Evolutionary conservation across 2,329 filamentous ascomycete species (phyloP), one percentile per base, ranked within the genome.

Genomic region (Dichotomopilus funicola): DNA sequence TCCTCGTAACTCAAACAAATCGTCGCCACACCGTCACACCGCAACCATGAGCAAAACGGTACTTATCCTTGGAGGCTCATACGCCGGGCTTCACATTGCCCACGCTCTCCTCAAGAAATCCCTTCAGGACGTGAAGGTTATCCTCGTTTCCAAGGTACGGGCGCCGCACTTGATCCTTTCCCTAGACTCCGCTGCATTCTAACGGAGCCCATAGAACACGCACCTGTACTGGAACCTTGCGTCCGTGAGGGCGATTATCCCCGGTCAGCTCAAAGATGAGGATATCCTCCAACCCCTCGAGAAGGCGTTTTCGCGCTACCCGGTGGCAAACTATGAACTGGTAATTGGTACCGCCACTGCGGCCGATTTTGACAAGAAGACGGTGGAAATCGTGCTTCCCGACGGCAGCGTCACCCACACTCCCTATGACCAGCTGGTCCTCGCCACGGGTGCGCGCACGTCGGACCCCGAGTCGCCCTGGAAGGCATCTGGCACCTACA

Each of bases 201-300:
- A 52, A 12, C 6, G 12, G 36, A 37, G 35, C 13, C 59, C 31
- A 11, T 11, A 48, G 76, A 82, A 75, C 61, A 76, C 72, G 59
- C 78, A 83, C 62, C 78, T 83, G 61, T 83, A 75, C 71, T 82
- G 79, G 79, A 82, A 81, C 67, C 54, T 82, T 5, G 79, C 78
- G 33, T 74, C 80, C 1, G 75, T 81, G 44, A 77, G 80, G 47
- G 78, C 77, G 66, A 74, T 83, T 59, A 68, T 82, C 46, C 78
- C 79, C 2, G 75, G 72, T 40, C 59, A 71, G 49, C 60, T 81
- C 64, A 71, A 71, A 40, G 76, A 80, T 58, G 74, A 78, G 9
- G 70, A 80, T 60, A 68, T 81, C 61, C 73, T 77, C 65, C 71
- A 71, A 51, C 73, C 79, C 37, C 77, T 83, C 53, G 71, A 71